A percentile compares a stretch with the other conserved stretches of the same genome.
phyloP scores from a whole-genome alignment of 139 green algal species.

The Picochlorum sp. region DNA sequence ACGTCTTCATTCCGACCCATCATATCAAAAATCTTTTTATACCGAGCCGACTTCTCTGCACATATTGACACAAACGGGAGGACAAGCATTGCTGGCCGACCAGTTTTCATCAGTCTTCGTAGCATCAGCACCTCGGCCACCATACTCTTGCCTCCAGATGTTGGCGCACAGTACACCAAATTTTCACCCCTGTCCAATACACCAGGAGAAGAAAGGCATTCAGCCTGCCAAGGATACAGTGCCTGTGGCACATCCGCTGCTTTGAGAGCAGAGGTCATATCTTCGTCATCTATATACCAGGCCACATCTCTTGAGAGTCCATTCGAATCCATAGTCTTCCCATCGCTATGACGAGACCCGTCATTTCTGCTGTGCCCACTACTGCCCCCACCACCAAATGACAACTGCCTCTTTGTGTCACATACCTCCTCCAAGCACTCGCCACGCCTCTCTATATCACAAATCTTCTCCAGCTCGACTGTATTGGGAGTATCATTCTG shows the following conservation, averaged over 20 bases:
- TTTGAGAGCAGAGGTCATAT: too few relatives aligned
- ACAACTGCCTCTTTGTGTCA: too few relatives aligned
- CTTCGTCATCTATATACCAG: background rate
- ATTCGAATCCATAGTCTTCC: too few relatives aligned
- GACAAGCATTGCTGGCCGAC: conserved; percentile 31
- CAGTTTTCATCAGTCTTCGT: conserved; percentile 34
- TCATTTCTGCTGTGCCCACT: too few relatives aligned
- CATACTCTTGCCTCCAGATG: conserved; percentile 75
- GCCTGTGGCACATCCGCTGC: conserved; percentile 28
- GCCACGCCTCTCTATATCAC: too few relatives aligned
- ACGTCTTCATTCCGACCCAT: background rate
- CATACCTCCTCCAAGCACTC: too few relatives aligned
- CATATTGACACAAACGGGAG: conserved; percentile 60
- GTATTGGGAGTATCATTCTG: too few relatives aligned
- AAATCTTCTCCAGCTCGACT: too few relatives aligned
- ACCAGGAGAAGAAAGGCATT: conserved; percentile 41
- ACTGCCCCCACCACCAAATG: too few relatives aligned
- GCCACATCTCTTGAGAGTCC: conserved; percentile 16
- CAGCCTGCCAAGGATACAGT: conserved; percentile 76
- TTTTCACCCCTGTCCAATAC: conserved; percentile 42
- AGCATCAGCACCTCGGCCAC: conserved; percentile 82
- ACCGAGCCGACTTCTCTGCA: conserved; percentile 48
- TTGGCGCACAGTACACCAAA: conserved; percentile 83
- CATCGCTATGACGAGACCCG: too few relatives aligned
- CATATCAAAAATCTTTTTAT: conserved; percentile 14